phyloP scores from a whole-genome alignment of 768 basidiomycete genomes.

The Gelatoporia subvermispora region DNA sequence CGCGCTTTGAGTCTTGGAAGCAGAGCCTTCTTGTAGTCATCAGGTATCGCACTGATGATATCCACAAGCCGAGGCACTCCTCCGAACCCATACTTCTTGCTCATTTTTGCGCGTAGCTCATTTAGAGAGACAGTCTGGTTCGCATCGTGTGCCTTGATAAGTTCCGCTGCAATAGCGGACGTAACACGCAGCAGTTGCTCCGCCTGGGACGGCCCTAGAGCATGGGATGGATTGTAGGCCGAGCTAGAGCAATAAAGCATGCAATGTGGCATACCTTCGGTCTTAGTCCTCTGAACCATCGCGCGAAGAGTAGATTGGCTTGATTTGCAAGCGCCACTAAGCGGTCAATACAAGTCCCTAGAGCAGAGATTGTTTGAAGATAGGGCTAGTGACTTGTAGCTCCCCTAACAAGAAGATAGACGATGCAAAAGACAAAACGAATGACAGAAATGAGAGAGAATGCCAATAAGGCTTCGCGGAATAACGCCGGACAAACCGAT shows the following conservation, averaged over 20 bases:
- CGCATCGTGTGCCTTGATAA: constrained; percentile 83
- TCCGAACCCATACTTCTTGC: constrained; percentile 84
- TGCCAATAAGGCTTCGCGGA: not conserved
- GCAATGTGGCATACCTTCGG: constrained; percentile 26
- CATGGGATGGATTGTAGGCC: not conserved
- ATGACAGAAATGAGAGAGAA: not conserved
- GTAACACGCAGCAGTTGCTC: constrained; percentile 88
- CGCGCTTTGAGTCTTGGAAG: constrained; percentile 87
- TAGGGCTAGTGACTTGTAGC: no score
- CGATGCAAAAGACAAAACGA: not conserved
- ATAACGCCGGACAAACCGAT: not conserved
- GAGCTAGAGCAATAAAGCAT: not conserved
- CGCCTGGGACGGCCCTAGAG: constrained; percentile 75
- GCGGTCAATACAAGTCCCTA: no score
- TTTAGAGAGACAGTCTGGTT: constrained; percentile 81
- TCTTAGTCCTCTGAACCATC: constrained; percentile 40
- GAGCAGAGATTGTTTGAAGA: no score
- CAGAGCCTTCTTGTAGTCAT: constrained; percentile 91
- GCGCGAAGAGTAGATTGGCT: no score
- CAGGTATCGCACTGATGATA: constrained; percentile 97
- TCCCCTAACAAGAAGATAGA: not conserved
- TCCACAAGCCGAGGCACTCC: constrained; percentile 93
- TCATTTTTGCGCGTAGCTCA: constrained; percentile 78
- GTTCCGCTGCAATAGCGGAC: constrained; percentile 89
- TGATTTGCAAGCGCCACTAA: no score